Evolutionary conservation across 192 early-diverging fungal species (phyloP).

Genomic region (Diversispora epigaea): DNA sequence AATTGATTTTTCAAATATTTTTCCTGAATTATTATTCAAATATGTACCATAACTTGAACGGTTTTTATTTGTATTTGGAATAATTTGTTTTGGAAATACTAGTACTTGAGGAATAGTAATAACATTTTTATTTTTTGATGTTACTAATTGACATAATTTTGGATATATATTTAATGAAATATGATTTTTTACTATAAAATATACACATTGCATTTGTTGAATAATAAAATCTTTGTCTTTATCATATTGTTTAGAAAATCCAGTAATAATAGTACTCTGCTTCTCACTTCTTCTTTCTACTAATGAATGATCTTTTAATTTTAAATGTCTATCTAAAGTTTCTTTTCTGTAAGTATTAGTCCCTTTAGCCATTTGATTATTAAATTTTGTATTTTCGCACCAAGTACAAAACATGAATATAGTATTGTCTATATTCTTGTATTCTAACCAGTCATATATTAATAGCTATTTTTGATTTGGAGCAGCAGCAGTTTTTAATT

Average conservation of each 20-base stretch:
- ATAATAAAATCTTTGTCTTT: background rate
- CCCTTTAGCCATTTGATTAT: background rate
- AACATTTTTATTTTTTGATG: background rate
- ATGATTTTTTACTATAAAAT: background rate
- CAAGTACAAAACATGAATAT: background rate
- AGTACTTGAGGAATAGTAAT: background rate
- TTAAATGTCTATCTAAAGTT: background rate
- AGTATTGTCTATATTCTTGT: background rate
- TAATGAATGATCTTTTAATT: background rate
- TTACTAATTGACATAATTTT: background rate
- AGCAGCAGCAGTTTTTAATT: no score
- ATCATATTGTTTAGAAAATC: background rate
- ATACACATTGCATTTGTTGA: constrained; percentile 2
- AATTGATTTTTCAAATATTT: no score
- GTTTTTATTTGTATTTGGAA: background rate
- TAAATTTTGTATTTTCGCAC: background rate
- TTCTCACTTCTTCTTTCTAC: background rate
- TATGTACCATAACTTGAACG: background rate
- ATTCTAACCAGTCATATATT: background rate
- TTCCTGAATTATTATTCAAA: no score
- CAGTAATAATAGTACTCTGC: background rate
- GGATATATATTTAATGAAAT: background rate
- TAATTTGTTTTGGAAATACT: background rate
- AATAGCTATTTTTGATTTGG: no score
- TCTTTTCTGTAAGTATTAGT: background rate